Evolutionary conservation across 768 basidiomycete species (phyloP), one percentile per base, ranked within the genome.

Genomic region (Pleurotus ostreatus): DNA sequence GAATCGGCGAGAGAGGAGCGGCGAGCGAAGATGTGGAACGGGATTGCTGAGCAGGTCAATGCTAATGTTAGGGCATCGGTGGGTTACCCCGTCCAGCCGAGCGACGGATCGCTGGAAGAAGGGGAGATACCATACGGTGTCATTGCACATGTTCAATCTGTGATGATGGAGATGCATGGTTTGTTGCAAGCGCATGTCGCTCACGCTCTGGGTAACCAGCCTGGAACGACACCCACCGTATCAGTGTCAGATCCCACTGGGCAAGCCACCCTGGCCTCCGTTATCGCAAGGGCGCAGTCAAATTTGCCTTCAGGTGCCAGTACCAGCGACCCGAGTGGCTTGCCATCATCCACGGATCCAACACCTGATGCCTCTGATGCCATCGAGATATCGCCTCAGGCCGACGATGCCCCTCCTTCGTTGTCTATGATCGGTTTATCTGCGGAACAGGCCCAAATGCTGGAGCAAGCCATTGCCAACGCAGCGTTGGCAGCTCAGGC

Each of bases 401-500:
- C 38, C 26, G 47, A 61, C 45, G 61, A 54, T 22, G 55, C 57
- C 54, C 58, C 71, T 25, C 67, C 80, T 20, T 74, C 83, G 1
- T 62, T 89, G 49, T 85, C 86, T 2, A 75, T 85, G 65, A 86
- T 86, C 53, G 88, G 87, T 30, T 73, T 90, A 41, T 88, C 88
- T 1, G 84, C 85, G 48, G 87, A 89, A 60, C 89, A 90, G 67
- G 78, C 85, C 3, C 79, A 76, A 57, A 67, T 86, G 59, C 72
- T 91, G 13, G 86, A 89, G 65, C 78, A 84, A 59, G 88, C 88
- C 0, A 89, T 91, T 48, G 84, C 85, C 23, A 86, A 78, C 62
- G 88, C 88, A 1, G 85, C 89, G 8, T 80, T 80, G 37, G 86
- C 85, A 30, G 88, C 88, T 1, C 87, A 88, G 61, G 84, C 86